Evolutionary conservation across 495 filamentous ascomycete species (phyloP).

Genomic region (Trichodelitschia bisporula): DNA sequence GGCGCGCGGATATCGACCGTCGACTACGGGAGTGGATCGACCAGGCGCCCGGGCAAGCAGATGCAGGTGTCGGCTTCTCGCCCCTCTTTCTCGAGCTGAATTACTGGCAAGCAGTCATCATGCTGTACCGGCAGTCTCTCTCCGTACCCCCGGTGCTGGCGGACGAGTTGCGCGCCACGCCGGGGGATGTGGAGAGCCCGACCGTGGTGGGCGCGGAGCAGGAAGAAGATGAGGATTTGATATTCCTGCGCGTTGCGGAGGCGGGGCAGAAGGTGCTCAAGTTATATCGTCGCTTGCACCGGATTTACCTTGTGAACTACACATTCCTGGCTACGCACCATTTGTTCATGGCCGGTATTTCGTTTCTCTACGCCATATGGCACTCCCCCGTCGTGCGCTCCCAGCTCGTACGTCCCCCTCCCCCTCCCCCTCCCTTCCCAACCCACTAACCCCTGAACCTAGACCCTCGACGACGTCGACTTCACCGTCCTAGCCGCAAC

Average conservation of each 20-base stretch:
- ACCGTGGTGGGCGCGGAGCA: slow-evolving; percentile 28
- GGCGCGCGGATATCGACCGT: slow-evolving; percentile 70
- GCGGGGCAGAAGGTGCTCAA: slow-evolving; percentile 81
- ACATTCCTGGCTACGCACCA: slow-evolving; percentile 95
- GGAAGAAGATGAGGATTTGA: slow-evolving; percentile 65
- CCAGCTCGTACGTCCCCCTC: slow-evolving; percentile 43
- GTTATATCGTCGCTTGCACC: slow-evolving; percentile 73
- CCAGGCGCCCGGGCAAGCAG: slow-evolving; percentile 43
- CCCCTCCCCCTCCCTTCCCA: not conserved
- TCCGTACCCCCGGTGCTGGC: slow-evolving; percentile 68
- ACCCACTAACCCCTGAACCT: slow-evolving; percentile 14
- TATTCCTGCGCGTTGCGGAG: slow-evolving; percentile 84
- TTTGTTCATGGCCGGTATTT: slow-evolving; percentile 88
- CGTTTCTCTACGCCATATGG: slow-evolving; percentile 93
- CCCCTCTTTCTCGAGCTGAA: slow-evolving; percentile 77
- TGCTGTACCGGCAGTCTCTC: slow-evolving; percentile 82
- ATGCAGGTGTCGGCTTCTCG: slow-evolving; percentile 70
- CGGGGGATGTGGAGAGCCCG: slow-evolving; percentile 36
- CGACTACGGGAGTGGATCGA: slow-evolving; percentile 73
- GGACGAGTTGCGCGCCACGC: slow-evolving; percentile 46
- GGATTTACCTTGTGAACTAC: slow-evolving; percentile 75
- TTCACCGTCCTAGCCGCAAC: slow-evolving; percentile 89
- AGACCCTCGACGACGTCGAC: slow-evolving; percentile 88
- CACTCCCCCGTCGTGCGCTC: slow-evolving; percentile 74
- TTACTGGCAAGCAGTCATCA: slow-evolving; percentile 95